Percentiles rank a stretch among this genome's conserved stretches.
Evolutionary conservation across 805 yeast species (phyloP).

Genomic region (Kregervanrija delftensis): DNA sequence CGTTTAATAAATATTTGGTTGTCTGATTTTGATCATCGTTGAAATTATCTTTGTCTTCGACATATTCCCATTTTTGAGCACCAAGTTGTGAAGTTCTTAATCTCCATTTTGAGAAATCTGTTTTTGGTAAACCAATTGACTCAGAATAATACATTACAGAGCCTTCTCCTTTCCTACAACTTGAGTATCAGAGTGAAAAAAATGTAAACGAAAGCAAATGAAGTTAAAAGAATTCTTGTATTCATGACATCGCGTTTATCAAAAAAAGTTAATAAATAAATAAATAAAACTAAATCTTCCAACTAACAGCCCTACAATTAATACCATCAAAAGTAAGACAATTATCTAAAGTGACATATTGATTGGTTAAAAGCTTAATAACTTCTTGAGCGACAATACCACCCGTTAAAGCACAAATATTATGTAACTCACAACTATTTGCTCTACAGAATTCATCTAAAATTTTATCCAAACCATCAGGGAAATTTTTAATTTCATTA

Average conservation of each 20-base stretch:
- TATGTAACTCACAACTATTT: slow-evolving; percentile 43
- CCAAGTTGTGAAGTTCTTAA: slow-evolving; percentile 66
- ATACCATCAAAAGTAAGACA: slow-evolving; percentile 70
- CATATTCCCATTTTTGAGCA: slow-evolving; percentile 73
- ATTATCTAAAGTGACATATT: slow-evolving; percentile 74
- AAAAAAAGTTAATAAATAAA: background rate
- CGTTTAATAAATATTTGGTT: slow-evolving; percentile 43
- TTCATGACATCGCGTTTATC: background rate
- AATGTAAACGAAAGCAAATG: too few species aligned
- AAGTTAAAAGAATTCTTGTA: too few species aligned
- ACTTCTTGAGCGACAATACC: slow-evolving; percentile 85
- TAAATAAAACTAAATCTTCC: slow-evolving; percentile 6
- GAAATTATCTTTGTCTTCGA: slow-evolving; percentile 29
- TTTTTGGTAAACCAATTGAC: slow-evolving; percentile 51
- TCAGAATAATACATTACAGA: slow-evolving; percentile 52
- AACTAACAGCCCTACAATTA: slow-evolving; percentile 33
- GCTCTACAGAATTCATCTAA: slow-evolving; percentile 35
- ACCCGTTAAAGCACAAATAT: slow-evolving; percentile 65
- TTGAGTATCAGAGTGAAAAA: too few species aligned
- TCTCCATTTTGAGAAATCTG: slow-evolving; percentile 75
- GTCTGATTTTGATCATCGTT: slow-evolving; percentile 45
- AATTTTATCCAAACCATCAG: slow-evolving; percentile 33
- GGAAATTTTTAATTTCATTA: slow-evolving; percentile 11
- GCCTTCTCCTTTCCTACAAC: too few species aligned
- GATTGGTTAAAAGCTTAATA: slow-evolving; percentile 66